Evolutionary conservation across 2,329 filamentous ascomycete species (phyloP), one percentile per base, ranked within the genome.

Genomic region (Ilyonectria destructans): DNA sequence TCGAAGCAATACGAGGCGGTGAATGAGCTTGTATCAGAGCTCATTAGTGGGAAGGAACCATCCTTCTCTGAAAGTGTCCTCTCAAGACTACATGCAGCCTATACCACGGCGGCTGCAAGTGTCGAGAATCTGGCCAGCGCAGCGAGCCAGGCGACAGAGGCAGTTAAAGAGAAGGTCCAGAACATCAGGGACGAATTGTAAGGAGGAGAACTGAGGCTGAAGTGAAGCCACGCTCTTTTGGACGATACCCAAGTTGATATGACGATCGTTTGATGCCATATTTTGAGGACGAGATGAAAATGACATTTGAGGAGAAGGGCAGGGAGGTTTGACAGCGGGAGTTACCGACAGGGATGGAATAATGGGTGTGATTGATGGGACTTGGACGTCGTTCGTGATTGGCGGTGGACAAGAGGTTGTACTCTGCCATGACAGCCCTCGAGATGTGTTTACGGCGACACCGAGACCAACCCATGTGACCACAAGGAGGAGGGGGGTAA

Each of bases 61-160:
- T 90, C 91, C 15, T 97, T 94, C 75, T 95, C 92, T 0, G 93
- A 97, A 76, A 95, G 92, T 67, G 92, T 96, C 3, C 90, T 94
- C 81, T 89, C 85, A 59, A 89, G 92, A 58, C 86, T 97, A 13
- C 88, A 89, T 63, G 91, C 88, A 3, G 92, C 90, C 0, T 96
- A 96, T 76, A 89, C 90, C 26, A 93, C 90, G 0, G 92, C 90
- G 1, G 82, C 88, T 2, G 85, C 89, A 0, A 89, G 85, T 1
- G 83, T 87, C 8, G 85, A 85, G 12, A 86, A 83, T 66, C 68
- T 81, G 48, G 80, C 78, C 10, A 80, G 73, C 57, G 82, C 77
- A 6, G 83, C 81, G 2, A 81, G 79, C 55, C 79, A 81, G 17
- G 84, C 82, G 3, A 83, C 82, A 2, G 81, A 83, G n/a, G 82